A percentile compares a stretch with the other conserved stretches of the same genome.
These are phyloP conservation scores for Penicillium sp. DNA, from an alignment of 2,329 filamentous ascomycete species.

Conservation along the genomic window DNA sequence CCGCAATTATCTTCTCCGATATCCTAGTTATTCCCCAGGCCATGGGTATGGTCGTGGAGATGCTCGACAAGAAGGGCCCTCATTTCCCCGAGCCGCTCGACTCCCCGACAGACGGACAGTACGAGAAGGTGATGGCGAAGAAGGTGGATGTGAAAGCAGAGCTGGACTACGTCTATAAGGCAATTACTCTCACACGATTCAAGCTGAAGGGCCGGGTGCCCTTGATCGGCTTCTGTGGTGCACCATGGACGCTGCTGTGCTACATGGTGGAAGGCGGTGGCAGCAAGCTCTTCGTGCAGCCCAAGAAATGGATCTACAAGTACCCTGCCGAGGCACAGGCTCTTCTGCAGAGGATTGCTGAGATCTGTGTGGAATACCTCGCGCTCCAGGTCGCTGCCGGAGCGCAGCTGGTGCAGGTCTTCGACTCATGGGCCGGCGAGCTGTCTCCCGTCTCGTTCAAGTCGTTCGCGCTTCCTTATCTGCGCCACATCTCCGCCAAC, in stretches of 20 bases:
- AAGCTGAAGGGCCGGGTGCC: constrained; percentile 88
- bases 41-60: constrained; percentile 97
- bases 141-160: constrained; percentile 81
- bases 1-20: constrained; percentile 97
- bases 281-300: constrained; percentile 89
- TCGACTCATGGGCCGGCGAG: constrained; percentile 97
- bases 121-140: constrained; percentile 69
- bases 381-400: constrained; percentile 89
- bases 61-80: constrained; percentile 96
- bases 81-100: constrained; percentile 85
- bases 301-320: constrained; percentile 95
- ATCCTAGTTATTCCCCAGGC: constrained; percentile 97
- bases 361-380: constrained; percentile 91
- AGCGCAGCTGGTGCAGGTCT: constrained; percentile 93
- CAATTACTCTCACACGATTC: constrained; percentile 83
- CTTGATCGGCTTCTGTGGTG: constrained; percentile 92
- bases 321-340: constrained; percentile 77
- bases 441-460: constrained; percentile 80
- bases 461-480: constrained; percentile 80
- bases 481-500: constrained; percentile 77
- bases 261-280: constrained; percentile 99
- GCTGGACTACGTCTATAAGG: constrained; percentile 92
- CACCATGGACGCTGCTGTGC: constrained; percentile 93
- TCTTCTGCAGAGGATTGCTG: constrained; percentile 84
- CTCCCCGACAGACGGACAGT: constrained; percentile 79